Evolutionary conservation across 2,329 filamentous ascomycete species (phyloP).

Genomic region (Aurifilum marmelostoma): DNA sequence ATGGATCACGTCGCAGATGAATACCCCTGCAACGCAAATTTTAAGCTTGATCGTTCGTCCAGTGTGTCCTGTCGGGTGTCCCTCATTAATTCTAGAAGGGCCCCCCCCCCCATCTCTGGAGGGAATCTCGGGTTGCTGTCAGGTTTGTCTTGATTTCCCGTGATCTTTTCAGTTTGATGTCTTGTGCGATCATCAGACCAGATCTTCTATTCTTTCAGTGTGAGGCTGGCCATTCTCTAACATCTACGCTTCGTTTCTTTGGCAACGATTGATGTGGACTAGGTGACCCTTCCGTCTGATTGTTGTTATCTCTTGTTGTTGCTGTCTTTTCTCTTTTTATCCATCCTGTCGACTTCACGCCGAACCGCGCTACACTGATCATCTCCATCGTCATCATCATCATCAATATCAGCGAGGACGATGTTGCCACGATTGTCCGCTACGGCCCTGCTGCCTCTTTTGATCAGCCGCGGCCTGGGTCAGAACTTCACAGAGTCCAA

Average conservation of each 20-base stretch:
- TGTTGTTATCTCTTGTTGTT: neutral
- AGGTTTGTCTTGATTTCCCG: neutral
- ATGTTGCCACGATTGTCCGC: conserved; percentile 15
- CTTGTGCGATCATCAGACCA: neutral
- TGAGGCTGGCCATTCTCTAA: neutral
- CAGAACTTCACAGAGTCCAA: conserved; percentile 60
- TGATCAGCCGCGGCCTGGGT: conserved; percentile 37
- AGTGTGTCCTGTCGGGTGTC: neutral
- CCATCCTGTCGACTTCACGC: conserved; percentile 5
- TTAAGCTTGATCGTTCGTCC: conserved; percentile 17
- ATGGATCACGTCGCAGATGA: conserved; percentile 13
- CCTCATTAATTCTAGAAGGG: conserved; percentile 1
- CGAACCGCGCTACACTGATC: neutral
- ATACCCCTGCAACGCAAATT: conserved; percentile 21
- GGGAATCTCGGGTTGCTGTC: neutral
- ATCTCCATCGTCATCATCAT: neutral
- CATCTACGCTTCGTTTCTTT: neutral
- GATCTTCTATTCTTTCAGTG: neutral
- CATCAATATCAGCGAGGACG: neutral
- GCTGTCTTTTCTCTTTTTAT: neutral
- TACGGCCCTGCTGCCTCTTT: conserved; percentile 34
- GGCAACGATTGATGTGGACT: neutral
- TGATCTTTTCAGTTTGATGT: neutral
- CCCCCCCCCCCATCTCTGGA: neutral
- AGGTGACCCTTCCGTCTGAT: conserved; percentile 7